Evolutionary conservation across 768 basidiomycete genomes (phyloP).

Genomic region (Kwoniella dendrophila): DNA sequence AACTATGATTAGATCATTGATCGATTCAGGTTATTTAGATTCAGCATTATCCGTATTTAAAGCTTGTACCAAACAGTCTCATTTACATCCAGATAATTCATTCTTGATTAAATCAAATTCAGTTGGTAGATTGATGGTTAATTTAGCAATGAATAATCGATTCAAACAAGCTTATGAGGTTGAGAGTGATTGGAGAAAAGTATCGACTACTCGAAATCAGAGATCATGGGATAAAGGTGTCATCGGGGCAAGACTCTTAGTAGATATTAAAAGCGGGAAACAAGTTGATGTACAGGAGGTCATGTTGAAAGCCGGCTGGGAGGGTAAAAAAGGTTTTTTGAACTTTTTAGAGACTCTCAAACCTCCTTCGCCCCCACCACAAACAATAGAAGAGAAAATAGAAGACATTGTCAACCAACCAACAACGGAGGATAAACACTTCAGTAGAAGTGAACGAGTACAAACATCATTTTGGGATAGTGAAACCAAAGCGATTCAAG

Average conservation of each 20-base stretch:
- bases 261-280: conserved; percentile 34
- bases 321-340: conserved; percentile 21
- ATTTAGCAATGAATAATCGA: conserved; percentile 12
- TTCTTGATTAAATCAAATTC: conserved; percentile 29
- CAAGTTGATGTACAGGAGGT: conserved; percentile 26
- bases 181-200: conserved; percentile 30
- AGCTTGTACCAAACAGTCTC: conserved; percentile 1
- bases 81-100: not conserved
- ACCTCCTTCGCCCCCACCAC: conserved; percentile 10
- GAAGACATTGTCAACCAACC: not conserved
- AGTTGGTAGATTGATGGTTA: conserved; percentile 36
- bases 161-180: conserved; percentile 25
- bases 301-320: conserved; percentile 20
- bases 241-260: conserved; percentile 32
- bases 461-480: conserved; percentile 2
- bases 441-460: not conserved
- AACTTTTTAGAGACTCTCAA: conserved; percentile 20
- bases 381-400: not conserved
- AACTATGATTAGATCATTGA: conserved; percentile 21
- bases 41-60: conserved; percentile 19
- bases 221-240: conserved; percentile 32
- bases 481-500: too few relatives aligned
- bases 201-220: not conserved
- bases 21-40: conserved; percentile 24
- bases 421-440: not conserved